phyloP scores from a whole-genome alignment of 768 basidiomycete species.

The Collybiopsis confluens region DNA sequence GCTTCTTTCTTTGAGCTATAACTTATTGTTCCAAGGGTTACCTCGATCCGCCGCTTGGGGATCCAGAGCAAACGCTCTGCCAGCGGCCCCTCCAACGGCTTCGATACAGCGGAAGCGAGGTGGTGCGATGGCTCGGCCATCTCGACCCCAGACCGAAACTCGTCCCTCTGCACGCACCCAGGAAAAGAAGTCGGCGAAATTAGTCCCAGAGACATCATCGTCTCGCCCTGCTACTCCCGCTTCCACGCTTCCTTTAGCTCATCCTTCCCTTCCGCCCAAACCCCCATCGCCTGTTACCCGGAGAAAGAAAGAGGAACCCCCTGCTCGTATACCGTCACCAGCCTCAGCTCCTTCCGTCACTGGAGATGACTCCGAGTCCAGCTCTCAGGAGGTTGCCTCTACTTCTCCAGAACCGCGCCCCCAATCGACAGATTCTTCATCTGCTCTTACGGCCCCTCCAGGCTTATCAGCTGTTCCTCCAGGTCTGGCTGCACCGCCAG shows the following conservation, averaged over 20 bases:
- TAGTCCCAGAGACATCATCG: constrained; percentile 49
- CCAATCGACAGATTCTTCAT: constrained; percentile 36
- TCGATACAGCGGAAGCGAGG: constrained; percentile 39
- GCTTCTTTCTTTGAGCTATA: constrained; percentile 10
- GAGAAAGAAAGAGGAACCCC: constrained; percentile 35
- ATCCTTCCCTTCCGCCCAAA: constrained; percentile 30
- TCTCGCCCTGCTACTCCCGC: constrained; percentile 61
- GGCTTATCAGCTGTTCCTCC: constrained; percentile 43
- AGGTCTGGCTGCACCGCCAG: constrained; percentile 54
- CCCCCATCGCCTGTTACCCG: constrained; percentile 40
- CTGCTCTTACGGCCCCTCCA: constrained; percentile 37
- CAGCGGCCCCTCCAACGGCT: constrained; percentile 15
- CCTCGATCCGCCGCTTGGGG: constrained; percentile 71
- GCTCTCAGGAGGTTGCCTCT: constrained; percentile 38
- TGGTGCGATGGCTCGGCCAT: constrained; percentile 38
- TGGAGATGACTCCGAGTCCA: constrained; percentile 42
- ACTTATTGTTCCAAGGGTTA: too few species aligned
- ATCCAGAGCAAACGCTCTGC: constrained; percentile 31
- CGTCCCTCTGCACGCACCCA: constrained; percentile 32
- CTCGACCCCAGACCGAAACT: constrained; percentile 35
- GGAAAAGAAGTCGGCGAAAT: constrained; percentile 42
- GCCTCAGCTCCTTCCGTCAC: constrained; percentile 47
- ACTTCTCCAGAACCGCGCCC: constrained; percentile 34
- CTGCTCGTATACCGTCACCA: constrained; percentile 21
- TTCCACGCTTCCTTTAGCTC: constrained; percentile 33